Percentiles rank a stretch among this genome's conserved stretches.
Conservation (phyloP, 2,329 filamentous ascomycete species). For the Fusarium acutatum region DNA sequence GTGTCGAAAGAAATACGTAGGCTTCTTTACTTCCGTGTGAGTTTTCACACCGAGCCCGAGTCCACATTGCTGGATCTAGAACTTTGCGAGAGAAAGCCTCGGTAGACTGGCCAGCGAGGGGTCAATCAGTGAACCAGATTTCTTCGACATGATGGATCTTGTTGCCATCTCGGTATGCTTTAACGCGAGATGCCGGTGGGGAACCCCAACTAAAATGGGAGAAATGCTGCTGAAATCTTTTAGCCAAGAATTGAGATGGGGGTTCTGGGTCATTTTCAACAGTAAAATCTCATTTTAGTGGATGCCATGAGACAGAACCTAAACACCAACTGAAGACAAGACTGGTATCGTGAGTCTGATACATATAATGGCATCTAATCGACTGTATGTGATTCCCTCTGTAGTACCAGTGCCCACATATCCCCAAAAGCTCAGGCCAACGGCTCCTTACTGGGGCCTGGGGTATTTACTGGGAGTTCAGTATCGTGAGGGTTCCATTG, state of each 20-base stretch:
- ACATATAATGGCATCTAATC: not conserved
- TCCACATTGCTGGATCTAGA: not conserved
- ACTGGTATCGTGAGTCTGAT: not conserved
- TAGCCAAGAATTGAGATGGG: not conserved
- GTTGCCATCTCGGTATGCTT: constrained; percentile 34
- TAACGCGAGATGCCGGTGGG: constrained; percentile 39
- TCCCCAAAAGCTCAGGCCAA: constrained; percentile 23
- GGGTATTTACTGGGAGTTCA: not conserved
- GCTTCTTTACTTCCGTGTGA: not conserved
- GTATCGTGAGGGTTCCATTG: constrained; percentile 18
- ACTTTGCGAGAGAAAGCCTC: not conserved
- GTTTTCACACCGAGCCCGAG: constrained; percentile 11
- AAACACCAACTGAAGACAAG: not conserved
- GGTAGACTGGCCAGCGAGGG: constrained; percentile 11
- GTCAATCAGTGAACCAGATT: constrained; percentile 9
- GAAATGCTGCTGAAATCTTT: not conserved
- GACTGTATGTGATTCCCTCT: not conserved
- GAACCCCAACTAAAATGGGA: constrained; percentile 4
- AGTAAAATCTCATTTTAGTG: not conserved
- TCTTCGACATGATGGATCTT: constrained; percentile 4
- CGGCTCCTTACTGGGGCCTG: constrained; percentile 15
- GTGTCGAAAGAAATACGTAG: not conserved
- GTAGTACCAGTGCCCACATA: constrained; percentile 18
- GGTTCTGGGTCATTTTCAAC: not conserved
- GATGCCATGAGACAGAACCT: not conserved